Percentiles rank a stretch among this genome's conserved stretches.
These are phyloP conservation scores for Serendipita sp. DNA, from an alignment of 1,284 basidiomycete species.

Conservation along the genomic window DNA sequence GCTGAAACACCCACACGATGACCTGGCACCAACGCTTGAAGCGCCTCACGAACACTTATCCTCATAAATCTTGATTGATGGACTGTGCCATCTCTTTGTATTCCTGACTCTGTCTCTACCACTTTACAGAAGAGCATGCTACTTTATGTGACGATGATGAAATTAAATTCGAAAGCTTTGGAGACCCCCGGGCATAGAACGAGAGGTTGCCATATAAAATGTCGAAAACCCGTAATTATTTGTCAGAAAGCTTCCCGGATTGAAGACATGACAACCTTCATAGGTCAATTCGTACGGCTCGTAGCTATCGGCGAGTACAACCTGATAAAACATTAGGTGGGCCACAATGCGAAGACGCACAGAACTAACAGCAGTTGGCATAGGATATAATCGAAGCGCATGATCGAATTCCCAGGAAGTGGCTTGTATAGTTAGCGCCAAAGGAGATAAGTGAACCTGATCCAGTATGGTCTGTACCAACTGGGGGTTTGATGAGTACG, in stretches of 20 bases:
- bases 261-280: constrained; percentile 97
- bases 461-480: constrained; percentile 88
- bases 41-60: background rate
- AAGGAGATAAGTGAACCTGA: constrained; percentile 79
- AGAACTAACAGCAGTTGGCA: constrained; percentile 71
- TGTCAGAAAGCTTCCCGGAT: constrained; percentile 81
- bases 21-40: background rate
- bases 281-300: constrained; percentile 95
- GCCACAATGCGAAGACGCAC: background rate
- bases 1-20: background rate
- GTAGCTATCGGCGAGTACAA: constrained; percentile 94
- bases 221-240: constrained; percentile 74
- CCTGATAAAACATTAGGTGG: constrained; percentile 28
- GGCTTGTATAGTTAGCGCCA: constrained; percentile 74
- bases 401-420: constrained; percentile 88
- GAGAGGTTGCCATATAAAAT: constrained; percentile 4
- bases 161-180: background rate
- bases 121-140: background rate
- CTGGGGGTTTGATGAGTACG: constrained; percentile 27
- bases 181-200: background rate
- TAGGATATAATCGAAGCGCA: constrained; percentile 80
- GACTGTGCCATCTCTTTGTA: background rate
- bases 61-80: background rate
- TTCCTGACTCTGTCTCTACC: background rate
- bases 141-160: background rate